Conservation (phyloP, 2,329 filamentous ascomycete genomes). For the Zymoseptoria tritici region DNA sequence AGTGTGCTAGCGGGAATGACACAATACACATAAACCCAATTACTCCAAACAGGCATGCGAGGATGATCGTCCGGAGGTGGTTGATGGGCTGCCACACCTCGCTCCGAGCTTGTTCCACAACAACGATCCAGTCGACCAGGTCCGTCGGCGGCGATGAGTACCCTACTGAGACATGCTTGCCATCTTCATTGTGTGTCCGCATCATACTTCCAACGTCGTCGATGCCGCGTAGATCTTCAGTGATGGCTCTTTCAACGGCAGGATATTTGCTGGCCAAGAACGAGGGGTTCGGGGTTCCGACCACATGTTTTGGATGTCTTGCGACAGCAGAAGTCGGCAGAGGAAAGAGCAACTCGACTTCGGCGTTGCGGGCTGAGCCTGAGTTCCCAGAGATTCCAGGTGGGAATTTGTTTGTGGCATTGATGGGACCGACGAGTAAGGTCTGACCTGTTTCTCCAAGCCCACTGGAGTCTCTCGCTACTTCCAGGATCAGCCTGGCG, state of each 20-base stretch:
- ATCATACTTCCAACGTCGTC: conserved; percentile 56
- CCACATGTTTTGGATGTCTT: conserved; percentile 23
- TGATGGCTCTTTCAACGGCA: conserved; percentile 55
- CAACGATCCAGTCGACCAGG: conserved; percentile 72
- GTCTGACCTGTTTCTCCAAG: conserved; percentile 63
- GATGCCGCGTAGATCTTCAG: conserved; percentile 33
- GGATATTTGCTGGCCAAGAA: conserved; percentile 59
- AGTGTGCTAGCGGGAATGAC: conserved; percentile 71
- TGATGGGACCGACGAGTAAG: conserved; percentile 61
- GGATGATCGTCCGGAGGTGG: conserved; percentile 67
- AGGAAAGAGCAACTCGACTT: conserved; percentile 27
- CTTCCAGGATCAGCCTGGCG: conserved; percentile 54
- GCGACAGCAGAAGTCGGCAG: conserved; percentile 18
- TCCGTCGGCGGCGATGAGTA: conserved; percentile 61
- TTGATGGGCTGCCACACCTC: conserved; percentile 73
- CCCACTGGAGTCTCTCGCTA: conserved; percentile 60
- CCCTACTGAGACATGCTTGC: conserved; percentile 65
- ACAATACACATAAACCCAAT: conserved; percentile 62
- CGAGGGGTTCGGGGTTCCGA: conserved; percentile 37
- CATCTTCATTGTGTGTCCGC: conserved; percentile 66
- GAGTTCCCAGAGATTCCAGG: conserved; percentile 26
- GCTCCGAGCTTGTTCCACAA: conserved; percentile 66
- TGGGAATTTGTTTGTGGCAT: conserved; percentile 52
- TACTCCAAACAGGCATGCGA: conserved; percentile 80
- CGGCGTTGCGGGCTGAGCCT: conserved; percentile 11